phyloP scores from a whole-genome alignment of 129 eudicot genomes.

The Dittrichia graveolens region DNA sequence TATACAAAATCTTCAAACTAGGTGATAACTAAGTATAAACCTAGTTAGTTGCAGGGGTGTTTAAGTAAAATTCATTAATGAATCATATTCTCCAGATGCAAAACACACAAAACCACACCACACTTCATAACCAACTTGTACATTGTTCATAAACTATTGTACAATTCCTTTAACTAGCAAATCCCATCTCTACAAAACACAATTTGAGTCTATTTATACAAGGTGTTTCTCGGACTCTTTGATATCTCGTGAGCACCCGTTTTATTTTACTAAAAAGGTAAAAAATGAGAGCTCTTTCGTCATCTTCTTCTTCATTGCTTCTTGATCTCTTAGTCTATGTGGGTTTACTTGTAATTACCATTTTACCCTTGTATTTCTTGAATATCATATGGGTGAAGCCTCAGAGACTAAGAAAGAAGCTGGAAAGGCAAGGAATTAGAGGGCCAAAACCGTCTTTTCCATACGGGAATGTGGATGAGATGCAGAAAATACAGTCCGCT shows the following conservation, averaged over 20 bases:
- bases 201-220: neutral
- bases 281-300: slow-evolving; percentile 24
- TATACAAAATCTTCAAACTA: no score
- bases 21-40: neutral
- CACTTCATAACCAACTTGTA: slow-evolving; percentile 10
- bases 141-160: slow-evolving; percentile 11
- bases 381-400: slow-evolving; percentile 54
- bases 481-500: slow-evolving; percentile 69
- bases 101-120: slow-evolving; percentile 13
- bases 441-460: slow-evolving; percentile 75
- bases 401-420: slow-evolving; percentile 54
- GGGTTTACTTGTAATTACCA: slow-evolving; percentile 25
- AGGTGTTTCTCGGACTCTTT: neutral
- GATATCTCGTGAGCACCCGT: slow-evolving; percentile 1
- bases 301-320: slow-evolving; percentile 24
- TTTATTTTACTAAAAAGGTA: slow-evolving; percentile 16
- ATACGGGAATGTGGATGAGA: slow-evolving; percentile 73
- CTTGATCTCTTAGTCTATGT: slow-evolving; percentile 29
- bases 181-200: slow-evolving; percentile 8
- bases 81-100: slow-evolving; percentile 9
- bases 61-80: neutral
- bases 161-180: neutral
- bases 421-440: slow-evolving; percentile 63
- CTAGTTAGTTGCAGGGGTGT: neutral
- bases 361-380: slow-evolving; percentile 33